Percentiles rank a stretch among this genome's conserved stretches.
Conservation (phyloP, 1,284 basidiomycete species). For the Trichosporon sp. region DNA sequence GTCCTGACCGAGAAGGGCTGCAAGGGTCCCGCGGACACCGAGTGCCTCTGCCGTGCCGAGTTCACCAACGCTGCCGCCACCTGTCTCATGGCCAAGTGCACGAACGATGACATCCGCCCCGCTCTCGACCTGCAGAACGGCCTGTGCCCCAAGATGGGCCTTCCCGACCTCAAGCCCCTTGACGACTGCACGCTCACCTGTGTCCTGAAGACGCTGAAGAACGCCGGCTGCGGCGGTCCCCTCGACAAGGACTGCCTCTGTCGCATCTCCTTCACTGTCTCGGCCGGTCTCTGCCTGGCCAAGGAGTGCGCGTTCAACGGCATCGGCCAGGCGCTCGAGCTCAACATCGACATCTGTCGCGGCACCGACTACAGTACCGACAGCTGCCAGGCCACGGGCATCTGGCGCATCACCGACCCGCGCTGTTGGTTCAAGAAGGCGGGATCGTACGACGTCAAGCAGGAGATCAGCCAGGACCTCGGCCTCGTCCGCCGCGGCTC, state of each 20-base stretch:
- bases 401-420: conserved; percentile 23
- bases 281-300: conserved; percentile 5
- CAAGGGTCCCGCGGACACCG: conserved; percentile 15
- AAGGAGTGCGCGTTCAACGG: not conserved
- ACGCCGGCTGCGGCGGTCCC: conserved; percentile 15
- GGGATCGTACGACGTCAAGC: not conserved
- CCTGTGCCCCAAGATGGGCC: conserved; percentile 19
- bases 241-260: conserved; percentile 26
- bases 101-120: conserved; percentile 5
- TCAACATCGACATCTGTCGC: conserved; percentile 6
- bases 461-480: not conserved
- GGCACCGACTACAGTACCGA: not conserved
- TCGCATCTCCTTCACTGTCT: conserved; percentile 4
- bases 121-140: conserved; percentile 13
- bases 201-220: conserved; percentile 16
- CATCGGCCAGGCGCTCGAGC: not conserved
- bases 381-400: conserved; percentile 19
- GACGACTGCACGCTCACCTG: conserved; percentile 7
- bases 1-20: conserved; percentile 13
- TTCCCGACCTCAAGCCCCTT: conserved; percentile 18
- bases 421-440: conserved; percentile 5
- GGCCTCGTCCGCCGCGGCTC: conserved; percentile 4
- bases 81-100: conserved; percentile 16
- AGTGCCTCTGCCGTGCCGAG: conserved; percentile 13
- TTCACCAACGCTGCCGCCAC: conserved; percentile 9